These are phyloP conservation scores for Staphylotrichum longicolle DNA, from an alignment of 495 filamentous ascomycete species.

Conservation along the genomic window DNA sequence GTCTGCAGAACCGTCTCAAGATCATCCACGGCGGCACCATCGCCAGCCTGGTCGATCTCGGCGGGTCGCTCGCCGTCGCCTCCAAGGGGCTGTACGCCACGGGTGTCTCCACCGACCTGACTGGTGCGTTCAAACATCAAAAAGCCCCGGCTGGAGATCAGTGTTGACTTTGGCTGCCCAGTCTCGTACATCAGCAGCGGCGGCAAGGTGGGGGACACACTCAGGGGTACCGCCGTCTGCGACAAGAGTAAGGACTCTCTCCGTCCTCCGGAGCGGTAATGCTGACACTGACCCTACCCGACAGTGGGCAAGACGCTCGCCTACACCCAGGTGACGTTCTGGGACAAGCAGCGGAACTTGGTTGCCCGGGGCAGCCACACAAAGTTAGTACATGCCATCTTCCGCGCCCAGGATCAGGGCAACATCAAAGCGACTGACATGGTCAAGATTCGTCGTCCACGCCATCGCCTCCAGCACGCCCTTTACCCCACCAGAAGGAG, in stretches of 20 bases:
- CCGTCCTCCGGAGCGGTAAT: not conserved
- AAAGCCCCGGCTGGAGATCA: too few relatives aligned
- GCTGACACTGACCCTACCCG: not conserved
- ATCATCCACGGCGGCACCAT: constrained; percentile 95
- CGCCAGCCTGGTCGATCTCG: constrained; percentile 92
- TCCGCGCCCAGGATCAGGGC: not conserved
- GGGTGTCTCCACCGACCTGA: constrained; percentile 90
- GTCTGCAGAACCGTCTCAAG: constrained; percentile 72
- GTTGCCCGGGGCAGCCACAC: constrained; percentile 93
- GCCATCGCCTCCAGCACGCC: constrained; percentile 5
- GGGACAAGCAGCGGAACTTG: constrained; percentile 70
- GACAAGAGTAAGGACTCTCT: constrained; percentile 68
- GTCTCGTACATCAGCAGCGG: constrained; percentile 90
- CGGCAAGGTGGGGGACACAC: constrained; percentile 74
- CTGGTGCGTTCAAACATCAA: constrained; percentile 51
- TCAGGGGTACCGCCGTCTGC: constrained; percentile 67
- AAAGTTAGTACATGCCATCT: constrained; percentile 58
- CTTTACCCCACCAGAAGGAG: constrained; percentile 14
- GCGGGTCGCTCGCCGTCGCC: constrained; percentile 89
- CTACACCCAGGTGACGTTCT: constrained; percentile 79
- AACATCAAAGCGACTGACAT: too few relatives aligned
- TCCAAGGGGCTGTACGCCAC: constrained; percentile 85
- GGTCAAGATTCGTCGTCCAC: constrained; percentile 17
- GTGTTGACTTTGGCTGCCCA: not conserved
- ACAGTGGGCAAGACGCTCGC: constrained; percentile 90